Evolutionary conservation across 305 asterid genomes (phyloP), one percentile per base, ranked within the genome.

Genomic region (Striga hermonthica): DNA sequence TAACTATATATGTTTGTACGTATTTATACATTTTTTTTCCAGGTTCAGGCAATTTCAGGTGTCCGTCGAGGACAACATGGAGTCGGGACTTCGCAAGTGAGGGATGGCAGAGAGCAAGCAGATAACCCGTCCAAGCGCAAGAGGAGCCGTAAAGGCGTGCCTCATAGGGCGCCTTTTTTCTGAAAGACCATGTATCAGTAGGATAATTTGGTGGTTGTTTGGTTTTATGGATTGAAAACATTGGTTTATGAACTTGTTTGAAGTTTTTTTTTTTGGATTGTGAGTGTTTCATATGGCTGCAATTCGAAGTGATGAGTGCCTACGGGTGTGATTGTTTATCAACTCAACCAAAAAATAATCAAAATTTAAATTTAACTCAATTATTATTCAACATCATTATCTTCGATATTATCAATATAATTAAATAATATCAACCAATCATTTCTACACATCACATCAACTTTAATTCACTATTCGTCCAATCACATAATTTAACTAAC

Each of bases 111-210:
- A 49, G 47, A 31, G 38, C 28, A 58, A 52, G 28, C 44, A 3
- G 59, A 22, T n/a, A 54, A 54, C 39, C 38, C 22, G 0, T 37
- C 15, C 3, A 35, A 1, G 22, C 22, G 65, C 40, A 72, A 44
- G 74, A 78, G 66, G 3, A 43, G 63, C 5, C 48, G 83, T 65
- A 78, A 78, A 69, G 82, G 82, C 16, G 77, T 78, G 64, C 79
- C 79, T 36, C 57, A 60, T 3, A 74, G 82, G 56, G 76, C 83
- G 7, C 81, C 78, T 58, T 35, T 64, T n/a, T 55, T 6, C 57
- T 73, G 5, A 43, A 16, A 5, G 12, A 9, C 9, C 41, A 1
- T 31, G 12, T 31, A 4, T 13, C 9, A 11, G 14, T 22, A 28
- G 9, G 37, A 8, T 9, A 2, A 52, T 16, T 7, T 3, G 6